These are phyloP conservation scores for Closterium sp. DNA, from an alignment of 139 green algal genomes.

Conservation along the genomic window DNA sequence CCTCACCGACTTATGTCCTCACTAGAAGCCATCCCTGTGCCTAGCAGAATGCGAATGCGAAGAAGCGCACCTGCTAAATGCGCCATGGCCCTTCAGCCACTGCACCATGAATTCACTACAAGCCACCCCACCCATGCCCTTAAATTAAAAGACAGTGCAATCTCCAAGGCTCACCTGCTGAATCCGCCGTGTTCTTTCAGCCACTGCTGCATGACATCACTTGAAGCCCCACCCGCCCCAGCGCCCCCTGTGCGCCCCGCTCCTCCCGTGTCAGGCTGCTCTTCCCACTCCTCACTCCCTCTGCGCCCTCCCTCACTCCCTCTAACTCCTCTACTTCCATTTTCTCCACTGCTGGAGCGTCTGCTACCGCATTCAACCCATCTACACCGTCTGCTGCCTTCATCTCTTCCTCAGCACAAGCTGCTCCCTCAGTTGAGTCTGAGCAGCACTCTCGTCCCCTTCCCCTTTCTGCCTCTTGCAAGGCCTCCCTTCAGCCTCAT, in stretches of 20 bases:
- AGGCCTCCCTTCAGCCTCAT: background rate
- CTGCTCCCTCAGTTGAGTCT: background rate
- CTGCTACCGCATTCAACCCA: background rate
- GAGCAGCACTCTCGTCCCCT: background rate
- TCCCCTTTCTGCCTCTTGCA: background rate
- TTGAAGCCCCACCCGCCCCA: background rate
- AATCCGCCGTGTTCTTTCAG: background rate
- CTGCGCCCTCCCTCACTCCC: no score
- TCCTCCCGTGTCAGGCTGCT: background rate
- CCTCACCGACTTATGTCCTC: no score
- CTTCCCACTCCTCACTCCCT: background rate
- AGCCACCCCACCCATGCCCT: no score
- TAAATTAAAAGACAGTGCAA: no score
- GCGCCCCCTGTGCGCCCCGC: background rate
- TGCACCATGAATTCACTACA: no score
- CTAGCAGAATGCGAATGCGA: no score
- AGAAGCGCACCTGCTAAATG: no score
- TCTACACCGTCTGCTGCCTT: background rate
- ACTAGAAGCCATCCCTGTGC: no score
- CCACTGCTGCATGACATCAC: background rate
- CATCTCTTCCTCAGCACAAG: background rate
- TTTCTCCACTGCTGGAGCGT: background rate
- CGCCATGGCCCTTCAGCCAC: no score
- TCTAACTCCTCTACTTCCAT: background rate
- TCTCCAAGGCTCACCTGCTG: background rate